Percentiles rank a stretch among this genome's conserved stretches.
phyloP scores from a whole-genome alignment of 768 basidiomycete species.

The Gelatoporia subvermispora region DNA sequence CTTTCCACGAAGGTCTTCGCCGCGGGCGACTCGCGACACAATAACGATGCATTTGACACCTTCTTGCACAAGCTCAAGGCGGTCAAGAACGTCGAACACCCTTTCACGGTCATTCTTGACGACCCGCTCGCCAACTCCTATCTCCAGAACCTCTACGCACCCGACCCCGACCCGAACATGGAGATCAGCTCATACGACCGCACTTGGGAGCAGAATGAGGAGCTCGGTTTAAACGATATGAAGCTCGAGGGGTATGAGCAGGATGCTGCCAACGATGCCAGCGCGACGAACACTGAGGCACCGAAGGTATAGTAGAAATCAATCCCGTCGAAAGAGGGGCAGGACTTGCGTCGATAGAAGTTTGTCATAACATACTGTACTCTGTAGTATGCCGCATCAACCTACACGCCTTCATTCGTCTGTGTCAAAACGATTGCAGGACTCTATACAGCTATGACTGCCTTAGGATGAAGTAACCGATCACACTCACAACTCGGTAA shows the following conservation, averaged over 20 bases:
- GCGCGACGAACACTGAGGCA: not conserved
- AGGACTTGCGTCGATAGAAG: not conserved
- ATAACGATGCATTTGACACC: constrained; percentile 56
- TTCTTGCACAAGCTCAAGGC: constrained; percentile 78
- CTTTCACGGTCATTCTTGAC: constrained; percentile 91
- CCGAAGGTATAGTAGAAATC: not conserved
- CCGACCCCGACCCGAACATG: constrained; percentile 96
- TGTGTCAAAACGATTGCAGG: not conserved
- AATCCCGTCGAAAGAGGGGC: not conserved
- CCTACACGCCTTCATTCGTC: too few species aligned
- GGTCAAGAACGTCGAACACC: constrained; percentile 71
- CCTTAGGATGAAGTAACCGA: too few species aligned
- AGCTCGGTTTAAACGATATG: constrained; percentile 88
- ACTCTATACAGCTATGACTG: too few species aligned
- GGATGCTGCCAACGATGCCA: constrained; percentile 11
- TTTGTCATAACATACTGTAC: too few species aligned
- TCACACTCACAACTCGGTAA: too few species aligned
- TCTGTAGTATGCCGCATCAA: too few species aligned
- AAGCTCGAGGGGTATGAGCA: constrained; percentile 71
- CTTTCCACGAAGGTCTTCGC: constrained; percentile 83
- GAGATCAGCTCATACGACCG: constrained; percentile 77
- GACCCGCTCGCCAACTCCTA: constrained; percentile 96
- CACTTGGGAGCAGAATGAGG: constrained; percentile 89
- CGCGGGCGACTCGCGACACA: constrained; percentile 58
- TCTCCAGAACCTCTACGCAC: constrained; percentile 94